Evolutionary conservation across 805 yeast species (phyloP).

Genomic region (Diddensiella transvaalensis): DNA sequence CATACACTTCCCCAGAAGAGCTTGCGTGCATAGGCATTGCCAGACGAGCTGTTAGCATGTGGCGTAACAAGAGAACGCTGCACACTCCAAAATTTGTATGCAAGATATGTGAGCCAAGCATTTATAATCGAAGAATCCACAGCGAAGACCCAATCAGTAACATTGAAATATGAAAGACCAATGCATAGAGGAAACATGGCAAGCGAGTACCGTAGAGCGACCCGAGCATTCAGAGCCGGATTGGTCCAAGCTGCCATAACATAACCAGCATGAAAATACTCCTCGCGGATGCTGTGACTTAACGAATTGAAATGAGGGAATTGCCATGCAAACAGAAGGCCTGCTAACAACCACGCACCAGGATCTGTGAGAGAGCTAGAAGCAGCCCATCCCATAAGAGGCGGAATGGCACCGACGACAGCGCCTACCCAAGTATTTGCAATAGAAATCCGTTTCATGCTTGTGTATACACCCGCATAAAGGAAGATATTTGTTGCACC

Average conservation of each 20-base stretch:
- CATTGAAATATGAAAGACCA: slow-evolving; percentile 71
- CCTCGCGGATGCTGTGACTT: slow-evolving; percentile 81
- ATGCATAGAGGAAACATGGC: slow-evolving; percentile 91
- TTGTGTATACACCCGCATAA: slow-evolving; percentile 88
- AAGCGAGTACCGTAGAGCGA: slow-evolving; percentile 84
- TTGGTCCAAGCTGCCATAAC: slow-evolving; percentile 96
- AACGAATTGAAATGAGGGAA: slow-evolving; percentile 96
- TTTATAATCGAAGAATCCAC: slow-evolving; percentile 80
- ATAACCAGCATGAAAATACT: slow-evolving; percentile 89
- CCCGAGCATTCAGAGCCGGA: slow-evolving; percentile 89
- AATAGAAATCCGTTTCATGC: slow-evolving; percentile 79
- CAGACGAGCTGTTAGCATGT: slow-evolving; percentile 8
- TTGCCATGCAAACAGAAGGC: slow-evolving; percentile 92
- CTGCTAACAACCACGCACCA: slow-evolving; percentile 94
- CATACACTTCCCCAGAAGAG: slow-evolving; percentile 92
- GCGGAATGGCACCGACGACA: slow-evolving; percentile 97
- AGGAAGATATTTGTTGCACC: slow-evolving; percentile 77
- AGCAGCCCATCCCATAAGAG: slow-evolving; percentile 99
- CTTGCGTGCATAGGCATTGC: slow-evolving; percentile 60
- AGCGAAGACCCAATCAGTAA: slow-evolving; percentile 78
- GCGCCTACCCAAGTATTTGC: slow-evolving; percentile 99
- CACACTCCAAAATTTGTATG: slow-evolving; percentile 82
- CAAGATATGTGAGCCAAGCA: slow-evolving; percentile 78
- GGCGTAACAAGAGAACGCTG: slow-evolving; percentile 45
- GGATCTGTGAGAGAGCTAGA: slow-evolving; percentile 66